Base-by-base conservation (phyloP, 345 rosid genomes). In the Lagerstroemia speciosa region DNA sequence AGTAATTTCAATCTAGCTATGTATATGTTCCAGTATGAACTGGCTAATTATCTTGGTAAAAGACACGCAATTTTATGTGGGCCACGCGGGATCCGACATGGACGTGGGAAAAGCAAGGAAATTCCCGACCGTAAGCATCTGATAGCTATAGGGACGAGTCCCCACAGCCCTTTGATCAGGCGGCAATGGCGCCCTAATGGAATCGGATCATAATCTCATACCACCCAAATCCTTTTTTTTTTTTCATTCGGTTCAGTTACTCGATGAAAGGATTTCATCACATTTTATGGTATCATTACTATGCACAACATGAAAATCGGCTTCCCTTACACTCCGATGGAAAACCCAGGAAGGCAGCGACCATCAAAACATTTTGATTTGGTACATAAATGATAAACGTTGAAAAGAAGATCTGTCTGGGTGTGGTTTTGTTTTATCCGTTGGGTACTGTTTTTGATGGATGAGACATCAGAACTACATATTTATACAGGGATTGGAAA, bases 21-120 rank as follows among this genome's bases (percentile, higher is more conserved):
- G n/a, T n/a, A 53, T 22, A 53, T 6, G 60, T 58, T 27, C 63
- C 12, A 12, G 14, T 6, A 26, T 58, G 29, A n/a, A 41, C 14
- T 58, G 33, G 63, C 34, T 58, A 58, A 30, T n/a, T n/a, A n/a
- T 58, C 32, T 26, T 57, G 27, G 60, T 30, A 58, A 58, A 58
- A 22, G 32, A 57, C 32, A 57, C 0, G 17, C 46, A 58, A 29
- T 7, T 9, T 27, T 26, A 27, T 58, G 63, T 58, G 34, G 63
- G 34, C 20, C 70, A 24, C 63, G 41, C 20, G 33, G 41, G n/a
- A 33, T 60, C 46, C 24, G 60, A 67, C 63, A n/a, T 53, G 63
- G 63, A 67, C 57, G 32, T 53, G 16, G 31, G 62, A 67, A 67
- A 67, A 67, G 70, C 24, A 67, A 67, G 14, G 60, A 33, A 67